phyloP scores from a whole-genome alignment of 345 rosid genomes.

The Hibiscus tridactylites region DNA sequence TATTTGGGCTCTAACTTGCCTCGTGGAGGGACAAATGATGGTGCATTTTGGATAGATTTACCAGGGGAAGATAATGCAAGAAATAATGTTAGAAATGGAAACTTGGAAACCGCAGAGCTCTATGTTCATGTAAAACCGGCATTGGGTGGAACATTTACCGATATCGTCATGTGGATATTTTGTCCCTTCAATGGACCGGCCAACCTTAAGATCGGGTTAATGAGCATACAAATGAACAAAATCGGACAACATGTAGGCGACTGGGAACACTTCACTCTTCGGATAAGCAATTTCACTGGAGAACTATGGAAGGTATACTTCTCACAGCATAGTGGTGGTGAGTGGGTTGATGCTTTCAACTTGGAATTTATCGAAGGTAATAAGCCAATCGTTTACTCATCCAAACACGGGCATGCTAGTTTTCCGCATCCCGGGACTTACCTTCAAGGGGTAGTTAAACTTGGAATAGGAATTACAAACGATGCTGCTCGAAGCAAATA shows the following conservation, averaged over 20 bases:
- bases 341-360: slow-evolving; percentile 57
- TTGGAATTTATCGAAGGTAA: slow-evolving; percentile 64
- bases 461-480: slow-evolving; percentile 69
- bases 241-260: slow-evolving; percentile 79
- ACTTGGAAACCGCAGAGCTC: slow-evolving; percentile 65
- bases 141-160: slow-evolving; percentile 82
- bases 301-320: slow-evolving; percentile 70
- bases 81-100: slow-evolving; percentile 42
- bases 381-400: slow-evolving; percentile 62
- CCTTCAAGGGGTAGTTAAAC: slow-evolving; percentile 71
- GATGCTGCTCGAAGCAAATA: slow-evolving; percentile 53
- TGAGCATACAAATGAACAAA: slow-evolving; percentile 57
- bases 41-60: slow-evolving; percentile 72
- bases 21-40: slow-evolving; percentile 58
- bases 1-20: slow-evolving; percentile 62
- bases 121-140: slow-evolving; percentile 87
- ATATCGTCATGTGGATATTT: slow-evolving; percentile 83
- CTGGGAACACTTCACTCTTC: slow-evolving; percentile 91
- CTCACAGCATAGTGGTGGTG: slow-evolving; percentile 89
- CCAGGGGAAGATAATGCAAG: slow-evolving; percentile 54
- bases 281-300: slow-evolving; percentile 74
- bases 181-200: slow-evolving; percentile 89
- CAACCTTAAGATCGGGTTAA: slow-evolving; percentile 66
- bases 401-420: slow-evolving; percentile 84
- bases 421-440: slow-evolving; percentile 71